These are phyloP conservation scores for Puccinellia tenuiflora DNA, from an alignment of 176 grass and related monocot genomes.

Conservation along the genomic window DNA sequence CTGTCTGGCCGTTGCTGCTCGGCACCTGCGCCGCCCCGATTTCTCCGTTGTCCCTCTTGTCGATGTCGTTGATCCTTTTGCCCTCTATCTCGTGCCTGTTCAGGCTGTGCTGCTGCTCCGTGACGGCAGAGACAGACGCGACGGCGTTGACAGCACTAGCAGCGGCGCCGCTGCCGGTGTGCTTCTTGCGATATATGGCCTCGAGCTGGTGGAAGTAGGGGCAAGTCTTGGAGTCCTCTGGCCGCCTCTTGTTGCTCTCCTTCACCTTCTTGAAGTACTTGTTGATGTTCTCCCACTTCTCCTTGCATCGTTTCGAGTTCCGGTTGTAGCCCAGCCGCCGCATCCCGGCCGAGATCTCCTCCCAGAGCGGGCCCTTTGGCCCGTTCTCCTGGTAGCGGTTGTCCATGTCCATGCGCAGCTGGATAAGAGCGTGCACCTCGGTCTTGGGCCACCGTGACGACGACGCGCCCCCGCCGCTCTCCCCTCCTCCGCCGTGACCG, in stretches of 20 bases:
- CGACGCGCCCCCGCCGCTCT: constrained; percentile 30
- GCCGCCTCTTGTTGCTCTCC: constrained; percentile 88
- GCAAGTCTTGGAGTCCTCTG: constrained; percentile 92
- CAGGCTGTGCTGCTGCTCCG: constrained; percentile 8
- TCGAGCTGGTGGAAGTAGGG: constrained; percentile 96
- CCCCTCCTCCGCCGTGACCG: constrained; percentile 10
- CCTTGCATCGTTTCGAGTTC: constrained; percentile 92
- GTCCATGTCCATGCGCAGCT: constrained; percentile 75
- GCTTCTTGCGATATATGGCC: constrained; percentile 63
- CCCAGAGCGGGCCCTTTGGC: constrained; percentile 87
- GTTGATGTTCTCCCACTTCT: constrained; percentile 99
- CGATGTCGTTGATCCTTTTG: constrained; percentile 47
- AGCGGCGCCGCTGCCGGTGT: not conserved
- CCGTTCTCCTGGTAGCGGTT: constrained; percentile 65
- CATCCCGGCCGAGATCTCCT: constrained; percentile 81
- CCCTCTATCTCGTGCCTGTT: constrained; percentile 36
- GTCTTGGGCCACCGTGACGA: constrained; percentile 92
- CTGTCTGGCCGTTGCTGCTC: constrained; percentile 28
- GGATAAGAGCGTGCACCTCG: constrained; percentile 85
- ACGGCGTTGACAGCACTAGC: not conserved
- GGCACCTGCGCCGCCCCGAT: constrained; percentile 10
- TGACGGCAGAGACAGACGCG: not conserved
- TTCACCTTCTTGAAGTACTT: constrained; percentile 99
- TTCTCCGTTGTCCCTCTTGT: constrained; percentile 39
- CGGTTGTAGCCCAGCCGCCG: constrained; percentile 76